Evolutionary conservation across 2,329 filamentous ascomycete species (phyloP).

Genomic region (Cladosporium sp.): DNA sequence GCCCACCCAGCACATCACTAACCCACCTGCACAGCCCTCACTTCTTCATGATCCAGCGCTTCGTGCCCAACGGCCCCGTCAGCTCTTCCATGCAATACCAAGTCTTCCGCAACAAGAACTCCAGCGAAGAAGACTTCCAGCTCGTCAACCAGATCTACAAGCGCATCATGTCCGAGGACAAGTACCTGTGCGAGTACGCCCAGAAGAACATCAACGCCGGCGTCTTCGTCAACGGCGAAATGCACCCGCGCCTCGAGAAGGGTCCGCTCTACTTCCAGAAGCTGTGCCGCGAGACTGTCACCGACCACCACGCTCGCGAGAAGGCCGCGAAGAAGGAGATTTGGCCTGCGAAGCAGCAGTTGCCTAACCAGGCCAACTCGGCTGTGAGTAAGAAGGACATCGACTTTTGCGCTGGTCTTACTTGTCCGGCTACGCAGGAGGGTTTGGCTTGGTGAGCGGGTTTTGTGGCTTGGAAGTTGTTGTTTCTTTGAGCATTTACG

Average conservation of each 20-base stretch:
- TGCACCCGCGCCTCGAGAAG: conserved; percentile 59
- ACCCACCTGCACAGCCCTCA: conserved; percentile 44
- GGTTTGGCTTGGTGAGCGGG: conserved; percentile 25
- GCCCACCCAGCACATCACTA: not conserved
- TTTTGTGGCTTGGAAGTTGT: not conserved
- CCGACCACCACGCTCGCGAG: conserved; percentile 46
- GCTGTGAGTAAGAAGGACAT: conserved; percentile 22
- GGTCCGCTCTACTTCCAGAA: conserved; percentile 55
- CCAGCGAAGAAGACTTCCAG: conserved; percentile 56
- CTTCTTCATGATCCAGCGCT: conserved; percentile 62
- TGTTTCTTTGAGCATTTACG: not conserved
- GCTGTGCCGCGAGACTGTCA: conserved; percentile 45
- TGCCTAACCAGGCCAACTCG: conserved; percentile 18
- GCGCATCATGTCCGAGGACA: conserved; percentile 62
- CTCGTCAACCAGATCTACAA: conserved; percentile 58
- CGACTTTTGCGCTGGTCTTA: conserved; percentile 27
- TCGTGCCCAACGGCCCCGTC: conserved; percentile 52
- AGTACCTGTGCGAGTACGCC: conserved; percentile 55
- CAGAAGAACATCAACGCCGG: conserved; percentile 60
- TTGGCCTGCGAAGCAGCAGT: conserved; percentile 48
- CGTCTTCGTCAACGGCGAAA: conserved; percentile 59
- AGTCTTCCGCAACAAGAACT: conserved; percentile 58
- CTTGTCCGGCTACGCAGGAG: conserved; percentile 22
- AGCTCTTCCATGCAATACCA: conserved; percentile 58
- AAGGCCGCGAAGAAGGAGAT: conserved; percentile 44